Percentiles rank a stretch among this genome's conserved stretches.
Evolutionary conservation across 2,329 filamentous ascomycete genomes (phyloP).

Genomic region (Scolecobasidium constrictum): DNA sequence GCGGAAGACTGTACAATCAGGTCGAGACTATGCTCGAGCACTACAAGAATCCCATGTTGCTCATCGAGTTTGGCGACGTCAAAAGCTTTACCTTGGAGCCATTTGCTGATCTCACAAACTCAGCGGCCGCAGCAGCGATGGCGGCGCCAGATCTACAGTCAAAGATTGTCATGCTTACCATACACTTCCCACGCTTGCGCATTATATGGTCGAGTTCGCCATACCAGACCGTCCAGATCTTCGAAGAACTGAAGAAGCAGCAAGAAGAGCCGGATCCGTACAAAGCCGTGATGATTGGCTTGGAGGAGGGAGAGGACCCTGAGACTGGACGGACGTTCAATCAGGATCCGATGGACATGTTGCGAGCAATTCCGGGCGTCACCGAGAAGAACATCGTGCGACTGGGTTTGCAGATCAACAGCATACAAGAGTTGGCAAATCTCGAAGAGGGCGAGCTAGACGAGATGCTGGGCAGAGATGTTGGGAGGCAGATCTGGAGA

Average conservation of each 20-base stretch:
- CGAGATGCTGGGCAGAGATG: slow-evolving; percentile 65
- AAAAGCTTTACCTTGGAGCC: slow-evolving; percentile 85
- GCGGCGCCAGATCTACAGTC: slow-evolving; percentile 69
- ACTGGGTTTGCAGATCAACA: slow-evolving; percentile 62
- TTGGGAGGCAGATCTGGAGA: slow-evolving; percentile 60
- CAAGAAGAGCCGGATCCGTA: slow-evolving; percentile 85
- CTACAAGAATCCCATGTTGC: slow-evolving; percentile 79
- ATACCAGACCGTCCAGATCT: slow-evolving; percentile 95
- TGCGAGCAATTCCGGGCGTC: slow-evolving; percentile 73
- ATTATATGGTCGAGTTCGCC: slow-evolving; percentile 92
- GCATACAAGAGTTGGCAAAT: slow-evolving; percentile 73
- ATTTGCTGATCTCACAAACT: slow-evolving; percentile 32
- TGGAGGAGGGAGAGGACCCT: slow-evolving; percentile 47
- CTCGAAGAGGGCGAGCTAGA: slow-evolving; percentile 65
- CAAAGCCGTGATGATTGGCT: slow-evolving; percentile 69
- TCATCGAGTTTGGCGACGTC: slow-evolving; percentile 97
- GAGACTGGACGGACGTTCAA: slow-evolving; percentile 10
- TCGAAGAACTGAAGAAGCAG: slow-evolving; percentile 82
- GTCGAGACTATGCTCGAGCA: slow-evolving; percentile 89
- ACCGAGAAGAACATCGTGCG: slow-evolving; percentile 66
- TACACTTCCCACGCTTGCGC: slow-evolving; percentile 80
- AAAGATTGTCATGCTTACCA: slow-evolving; percentile 82
- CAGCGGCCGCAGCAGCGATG: slow-evolving; percentile 41
- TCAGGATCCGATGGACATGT: slow-evolving; percentile 52
- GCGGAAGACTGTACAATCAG: slow-evolving; percentile 85